Percentiles rank a stretch among this genome's conserved stretches.
Evolutionary conservation across 768 basidiomycete species (phyloP).

Genomic region (Cantharellus anzutake): DNA sequence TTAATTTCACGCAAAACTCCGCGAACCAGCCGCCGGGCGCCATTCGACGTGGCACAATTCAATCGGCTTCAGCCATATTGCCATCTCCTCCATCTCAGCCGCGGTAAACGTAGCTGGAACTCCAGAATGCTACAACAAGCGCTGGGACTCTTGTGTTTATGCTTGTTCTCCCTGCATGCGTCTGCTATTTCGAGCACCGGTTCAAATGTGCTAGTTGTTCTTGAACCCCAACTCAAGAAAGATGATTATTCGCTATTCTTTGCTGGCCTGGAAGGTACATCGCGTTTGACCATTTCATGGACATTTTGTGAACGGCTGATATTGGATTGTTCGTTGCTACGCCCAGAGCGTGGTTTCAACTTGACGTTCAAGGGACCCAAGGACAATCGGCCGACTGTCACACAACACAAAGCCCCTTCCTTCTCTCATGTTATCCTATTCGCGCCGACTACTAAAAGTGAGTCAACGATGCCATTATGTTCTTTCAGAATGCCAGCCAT

Average conservation of each 20-base stretch:
- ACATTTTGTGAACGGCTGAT: background rate
- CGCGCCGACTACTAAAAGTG: conserved; percentile 73
- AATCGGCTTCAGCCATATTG: no score
- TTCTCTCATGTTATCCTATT: conserved; percentile 82
- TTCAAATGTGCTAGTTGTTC: conserved; percentile 64
- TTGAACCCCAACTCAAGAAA: conserved; percentile 51
- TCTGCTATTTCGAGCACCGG: conserved; percentile 60
- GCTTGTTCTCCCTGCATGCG: background rate
- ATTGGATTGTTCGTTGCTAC: background rate
- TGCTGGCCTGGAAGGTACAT: conserved; percentile 46
- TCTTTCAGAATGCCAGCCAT: background rate
- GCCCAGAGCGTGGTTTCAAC: conserved; percentile 59
- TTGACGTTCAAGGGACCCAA: conserved; percentile 75
- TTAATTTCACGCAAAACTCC: no score
- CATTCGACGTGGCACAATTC: no score
- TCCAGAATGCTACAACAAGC: no score
- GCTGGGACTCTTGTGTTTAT: background rate
- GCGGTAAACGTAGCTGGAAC: no score
- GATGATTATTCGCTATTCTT: conserved; percentile 71
- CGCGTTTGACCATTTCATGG: conserved; percentile 1
- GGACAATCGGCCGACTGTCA: conserved; percentile 43
- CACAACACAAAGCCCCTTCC: conserved; percentile 49
- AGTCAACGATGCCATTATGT: conserved; percentile 11
- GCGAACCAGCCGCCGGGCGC: no score
- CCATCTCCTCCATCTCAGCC: no score